Evolutionary conservation across 495 filamentous ascomycete species (phyloP).

Genomic region (Talaromyces nanjingensis): DNA sequence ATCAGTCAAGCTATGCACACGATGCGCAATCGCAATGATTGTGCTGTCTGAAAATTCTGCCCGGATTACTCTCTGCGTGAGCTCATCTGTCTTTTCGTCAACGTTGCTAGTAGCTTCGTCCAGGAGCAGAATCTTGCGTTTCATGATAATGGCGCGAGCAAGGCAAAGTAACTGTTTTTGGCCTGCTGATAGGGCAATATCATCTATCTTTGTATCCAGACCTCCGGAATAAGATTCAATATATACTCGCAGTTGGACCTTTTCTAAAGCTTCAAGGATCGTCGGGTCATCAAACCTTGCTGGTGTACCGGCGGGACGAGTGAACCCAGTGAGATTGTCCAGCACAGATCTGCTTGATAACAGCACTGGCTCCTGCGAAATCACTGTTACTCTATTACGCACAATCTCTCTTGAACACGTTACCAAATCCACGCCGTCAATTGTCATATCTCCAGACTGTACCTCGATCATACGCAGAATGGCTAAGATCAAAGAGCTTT

Average conservation of each 20-base stretch:
- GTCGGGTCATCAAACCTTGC: constrained; percentile 33
- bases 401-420: constrained; percentile 83
- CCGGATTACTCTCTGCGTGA: constrained; percentile 27
- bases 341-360: constrained; percentile 85
- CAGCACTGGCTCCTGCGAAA: constrained; percentile 94
- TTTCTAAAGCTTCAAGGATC: constrained; percentile 65
- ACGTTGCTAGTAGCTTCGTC: constrained; percentile 45
- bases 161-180: constrained; percentile 42
- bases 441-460: constrained; percentile 63
- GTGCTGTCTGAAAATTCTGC: constrained; percentile 17
- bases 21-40: constrained; percentile 29
- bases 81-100: constrained; percentile 23
- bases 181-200: constrained; percentile 32
- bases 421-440: constrained; percentile 83
- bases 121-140: constrained; percentile 31
- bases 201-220: constrained; percentile 30
- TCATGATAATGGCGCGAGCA: constrained; percentile 29
- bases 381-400: constrained; percentile 88
- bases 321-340: constrained; percentile 80
- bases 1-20: constrained; percentile 26
- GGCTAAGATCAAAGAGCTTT: constrained; percentile 29
- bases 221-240: constrained; percentile 33
- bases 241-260: constrained; percentile 60
- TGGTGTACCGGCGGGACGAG: constrained; percentile 60
- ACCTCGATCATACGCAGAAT: constrained; percentile 20